phyloP scores from a whole-genome alignment of 371 early-diverging fungal genomes.

The Rhizoclosmatium hyalinum region DNA sequence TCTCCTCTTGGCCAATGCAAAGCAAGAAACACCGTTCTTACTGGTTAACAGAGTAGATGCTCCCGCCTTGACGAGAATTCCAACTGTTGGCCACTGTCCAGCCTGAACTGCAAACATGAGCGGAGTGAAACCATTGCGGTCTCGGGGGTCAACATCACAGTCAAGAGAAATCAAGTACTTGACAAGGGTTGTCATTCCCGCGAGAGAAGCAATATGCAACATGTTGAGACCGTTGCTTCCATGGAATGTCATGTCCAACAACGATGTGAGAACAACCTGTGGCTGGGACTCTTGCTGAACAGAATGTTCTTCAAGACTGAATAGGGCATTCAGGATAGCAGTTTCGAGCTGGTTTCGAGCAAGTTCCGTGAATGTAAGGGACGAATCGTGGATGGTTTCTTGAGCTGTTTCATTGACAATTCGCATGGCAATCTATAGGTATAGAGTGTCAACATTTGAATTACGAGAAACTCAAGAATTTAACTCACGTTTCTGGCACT shows the following conservation, averaged over 20 bases:
- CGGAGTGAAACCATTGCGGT: slow-evolving; percentile 58
- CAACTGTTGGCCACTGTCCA: slow-evolving; percentile 44
- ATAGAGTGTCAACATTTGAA: not conserved
- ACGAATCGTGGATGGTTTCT: slow-evolving; percentile 19
- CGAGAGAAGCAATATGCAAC: slow-evolving; percentile 55
- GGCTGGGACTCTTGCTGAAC: not conserved
- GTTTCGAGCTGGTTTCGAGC: slow-evolving; percentile 30
- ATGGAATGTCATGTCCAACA: slow-evolving; percentile 36
- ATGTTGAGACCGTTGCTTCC: slow-evolving; percentile 50
- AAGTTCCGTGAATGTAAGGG: slow-evolving; percentile 16
- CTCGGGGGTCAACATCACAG: slow-evolving; percentile 45
- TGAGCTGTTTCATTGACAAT: slow-evolving; percentile 69
- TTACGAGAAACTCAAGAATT: not conserved
- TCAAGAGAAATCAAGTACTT: slow-evolving; percentile 45
- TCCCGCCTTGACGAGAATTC: slow-evolving; percentile 44
- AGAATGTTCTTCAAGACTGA: slow-evolving; percentile 16
- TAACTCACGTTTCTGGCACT: slow-evolving; percentile 65
- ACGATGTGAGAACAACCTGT: slow-evolving; percentile 28
- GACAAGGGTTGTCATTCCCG: slow-evolving; percentile 55
- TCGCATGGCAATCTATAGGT: slow-evolving; percentile 61
- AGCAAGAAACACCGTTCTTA: slow-evolving; percentile 7
- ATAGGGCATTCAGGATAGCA: slow-evolving; percentile 34
- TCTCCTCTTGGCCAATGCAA: slow-evolving; percentile 20
- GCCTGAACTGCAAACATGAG: slow-evolving; percentile 59
- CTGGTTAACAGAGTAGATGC: slow-evolving; percentile 27